Conservation (phyloP, 257 asterid species). For the Jaltomata sinuosa region DNA sequence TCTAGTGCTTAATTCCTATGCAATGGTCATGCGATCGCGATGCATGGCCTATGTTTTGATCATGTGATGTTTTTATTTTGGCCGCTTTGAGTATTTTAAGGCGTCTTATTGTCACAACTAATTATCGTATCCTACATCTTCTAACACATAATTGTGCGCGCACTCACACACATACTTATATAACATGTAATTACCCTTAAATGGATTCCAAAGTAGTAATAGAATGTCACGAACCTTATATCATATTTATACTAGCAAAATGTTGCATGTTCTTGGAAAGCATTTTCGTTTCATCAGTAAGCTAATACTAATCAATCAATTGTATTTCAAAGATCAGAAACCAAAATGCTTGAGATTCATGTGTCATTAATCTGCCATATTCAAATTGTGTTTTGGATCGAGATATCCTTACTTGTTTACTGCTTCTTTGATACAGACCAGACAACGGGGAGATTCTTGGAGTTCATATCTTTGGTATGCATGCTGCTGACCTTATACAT, state of each 20-base stretch:
- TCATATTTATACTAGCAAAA: neutral
- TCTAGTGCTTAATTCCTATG: too few relatives aligned
- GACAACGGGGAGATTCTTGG: constrained; percentile 93
- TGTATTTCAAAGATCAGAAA: neutral
- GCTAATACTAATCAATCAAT: neutral
- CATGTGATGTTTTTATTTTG: too few relatives aligned
- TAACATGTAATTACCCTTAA: too few relatives aligned
- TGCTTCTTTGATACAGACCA: constrained; percentile 41
- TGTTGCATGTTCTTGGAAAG: neutral
- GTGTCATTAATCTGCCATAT: neutral
- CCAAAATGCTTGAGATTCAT: neutral
- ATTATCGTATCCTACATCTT: too few relatives aligned
- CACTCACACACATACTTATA: too few relatives aligned
- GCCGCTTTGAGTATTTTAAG: too few relatives aligned
- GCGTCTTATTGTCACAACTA: too few relatives aligned
- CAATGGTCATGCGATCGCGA: too few relatives aligned
- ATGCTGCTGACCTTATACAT: constrained; percentile 92
- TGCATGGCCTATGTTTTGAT: too few relatives aligned
- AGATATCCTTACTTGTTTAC: neutral
- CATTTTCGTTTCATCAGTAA: neutral
- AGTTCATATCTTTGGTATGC: constrained; percentile 87
- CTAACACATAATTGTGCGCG: too few relatives aligned
- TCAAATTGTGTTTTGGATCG: neutral
- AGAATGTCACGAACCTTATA: too few relatives aligned
- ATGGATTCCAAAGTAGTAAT: too few relatives aligned